Conservation (phyloP, 805 yeast species). For the Yamadazyma sp. region DNA sequence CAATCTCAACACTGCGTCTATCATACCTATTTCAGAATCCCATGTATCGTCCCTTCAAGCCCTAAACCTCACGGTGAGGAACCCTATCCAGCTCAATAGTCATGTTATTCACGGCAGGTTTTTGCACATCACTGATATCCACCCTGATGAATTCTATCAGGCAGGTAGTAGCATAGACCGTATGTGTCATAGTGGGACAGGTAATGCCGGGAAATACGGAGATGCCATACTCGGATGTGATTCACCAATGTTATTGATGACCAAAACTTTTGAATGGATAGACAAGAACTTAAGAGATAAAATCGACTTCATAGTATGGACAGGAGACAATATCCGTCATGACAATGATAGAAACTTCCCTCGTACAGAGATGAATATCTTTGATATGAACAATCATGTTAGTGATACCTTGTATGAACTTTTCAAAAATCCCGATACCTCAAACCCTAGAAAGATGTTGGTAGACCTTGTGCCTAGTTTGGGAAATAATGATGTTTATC, state of each 20-base stretch:
- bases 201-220: conserved; percentile 65
- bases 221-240: conserved; percentile 80
- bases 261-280: conserved; percentile 68
- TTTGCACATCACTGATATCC: conserved; percentile 83
- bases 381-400: conserved; percentile 63
- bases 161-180: conserved; percentile 46
- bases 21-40: conserved; percentile 4
- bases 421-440: conserved; percentile 50
- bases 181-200: conserved; percentile 60
- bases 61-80: conserved; percentile 34
- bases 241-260: conserved; percentile 61
- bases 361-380: conserved; percentile 69
- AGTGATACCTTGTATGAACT: conserved; percentile 51
- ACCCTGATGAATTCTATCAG: conserved; percentile 71
- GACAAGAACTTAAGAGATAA: conserved; percentile 63
- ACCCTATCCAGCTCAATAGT: conserved; percentile 27
- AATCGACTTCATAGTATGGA: conserved; percentile 85
- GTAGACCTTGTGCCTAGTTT: conserved; percentile 63
- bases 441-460: conserved; percentile 45
- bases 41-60: conserved; percentile 6
- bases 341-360: conserved; percentile 77
- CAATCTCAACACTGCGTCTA: neutral
- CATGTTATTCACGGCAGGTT: conserved; percentile 66
- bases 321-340: conserved; percentile 86
- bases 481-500: conserved; percentile 88